These are phyloP conservation scores for Solanum virginianum DNA, from an alignment of 257 asterid species.

Conservation along the genomic window DNA sequence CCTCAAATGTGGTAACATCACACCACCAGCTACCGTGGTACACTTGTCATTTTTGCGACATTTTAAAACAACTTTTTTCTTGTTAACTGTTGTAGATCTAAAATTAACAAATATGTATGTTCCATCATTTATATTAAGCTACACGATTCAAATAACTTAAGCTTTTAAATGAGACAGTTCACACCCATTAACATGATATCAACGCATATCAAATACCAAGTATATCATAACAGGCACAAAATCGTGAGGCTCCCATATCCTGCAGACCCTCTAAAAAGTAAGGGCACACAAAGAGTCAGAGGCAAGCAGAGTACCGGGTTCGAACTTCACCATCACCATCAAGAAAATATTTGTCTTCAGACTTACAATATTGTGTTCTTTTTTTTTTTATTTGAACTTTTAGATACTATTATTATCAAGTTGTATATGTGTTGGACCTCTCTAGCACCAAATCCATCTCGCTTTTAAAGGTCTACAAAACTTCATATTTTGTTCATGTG, in stretches of 20 bases:
- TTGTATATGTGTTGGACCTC: too few species aligned
- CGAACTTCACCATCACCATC: background rate
- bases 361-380: too few species aligned
- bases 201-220: background rate
- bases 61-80: background rate
- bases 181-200: background rate
- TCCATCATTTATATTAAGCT: background rate
- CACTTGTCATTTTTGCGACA: background rate
- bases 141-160: background rate
- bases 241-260: background rate
- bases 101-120: background rate
- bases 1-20: slow-evolving; percentile 18
- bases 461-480: too few species aligned
- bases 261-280: background rate
- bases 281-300: background rate
- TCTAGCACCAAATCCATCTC: too few species aligned
- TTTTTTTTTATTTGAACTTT: too few species aligned
- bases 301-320: background rate
- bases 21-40: background rate
- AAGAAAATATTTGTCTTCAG: too few species aligned
- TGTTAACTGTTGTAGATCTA: background rate
- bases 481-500: too few species aligned
- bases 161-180: background rate
- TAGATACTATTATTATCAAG: too few species aligned
- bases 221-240: background rate